Evolutionary conservation across 192 early-diverging fungal genomes (phyloP), one percentile per base, ranked within the genome.

Genomic region (Coemansia sp.): DNA sequence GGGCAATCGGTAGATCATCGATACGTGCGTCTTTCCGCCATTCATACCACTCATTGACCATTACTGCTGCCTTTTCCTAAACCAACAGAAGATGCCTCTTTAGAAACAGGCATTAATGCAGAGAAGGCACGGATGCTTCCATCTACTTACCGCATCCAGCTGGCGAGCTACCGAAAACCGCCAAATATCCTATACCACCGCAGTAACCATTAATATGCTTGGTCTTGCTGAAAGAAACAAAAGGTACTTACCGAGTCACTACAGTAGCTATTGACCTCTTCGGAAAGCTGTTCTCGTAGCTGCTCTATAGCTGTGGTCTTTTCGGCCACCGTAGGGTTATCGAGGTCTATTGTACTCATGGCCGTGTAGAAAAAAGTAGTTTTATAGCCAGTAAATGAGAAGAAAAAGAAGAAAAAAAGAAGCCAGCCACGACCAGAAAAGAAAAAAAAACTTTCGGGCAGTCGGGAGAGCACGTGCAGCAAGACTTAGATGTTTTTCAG

Each of bases 11-110:
- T 36, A 85, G 56, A 5, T 70, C 71, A 44, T 88, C 85, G 28
- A 89, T 69, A 11, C 73, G 56, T 51, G 86, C 77, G 31, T 61
- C 52, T 41, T 71, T 74, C 53, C 88, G 71, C 88, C 88, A 89
- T 43, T 80, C 57, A 39, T 84, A 67, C 36, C 84, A 84, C 11
- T 72, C 82, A 20, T 68, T 51, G 10, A 87, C 59, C 71, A 88
- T 85, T 17, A 79, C 53, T 36, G 80, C 80, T 7, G 88, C 82
- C 30, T 68, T 82, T 5, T 69, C 62, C 87, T 89, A 79, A 79
- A 58, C 2, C 23, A 26, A 26, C 4, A 26, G 1, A 26, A 26
- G 23, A 26, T 26, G 1, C 23, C 4, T 26, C 23, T 26, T 26
- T 26, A 26, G 23, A 26, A 26, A 4, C 23, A 26, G 23, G 2